Percentiles rank a stretch among this genome's conserved stretches.
These are phyloP conservation scores for Boletus speciosus DNA, from an alignment of 768 basidiomycete genomes.

Conservation along the genomic window DNA sequence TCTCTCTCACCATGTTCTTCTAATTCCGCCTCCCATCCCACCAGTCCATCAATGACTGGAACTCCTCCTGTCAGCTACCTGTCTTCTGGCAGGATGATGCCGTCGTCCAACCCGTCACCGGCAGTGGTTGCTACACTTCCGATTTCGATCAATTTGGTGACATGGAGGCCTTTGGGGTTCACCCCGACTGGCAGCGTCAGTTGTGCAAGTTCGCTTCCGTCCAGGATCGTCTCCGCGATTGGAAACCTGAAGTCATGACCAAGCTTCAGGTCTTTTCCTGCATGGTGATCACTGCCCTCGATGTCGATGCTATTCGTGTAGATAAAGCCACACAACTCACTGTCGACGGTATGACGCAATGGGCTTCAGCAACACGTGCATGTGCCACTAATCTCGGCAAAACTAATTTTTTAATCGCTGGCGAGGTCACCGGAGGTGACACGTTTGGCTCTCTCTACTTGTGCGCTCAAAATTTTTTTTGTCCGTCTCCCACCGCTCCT, in stretches of 20 bases:
- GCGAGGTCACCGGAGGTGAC: slow-evolving; percentile 94
- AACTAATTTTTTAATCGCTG: slow-evolving; percentile 85
- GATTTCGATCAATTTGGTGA: slow-evolving; percentile 97
- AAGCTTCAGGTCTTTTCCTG: slow-evolving; percentile 80
- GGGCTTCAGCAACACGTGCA: slow-evolving; percentile 68
- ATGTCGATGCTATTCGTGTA: slow-evolving; percentile 92
- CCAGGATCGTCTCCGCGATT: slow-evolving; percentile 93
- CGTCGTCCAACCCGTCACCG: slow-evolving; percentile 45
- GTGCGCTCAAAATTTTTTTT: slow-evolving; percentile 39
- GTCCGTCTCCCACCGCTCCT: background rate
- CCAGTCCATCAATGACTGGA: slow-evolving; percentile 66
- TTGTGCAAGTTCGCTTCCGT: slow-evolving; percentile 94
- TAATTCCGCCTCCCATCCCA: background rate
- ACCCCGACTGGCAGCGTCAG: slow-evolving; percentile 92
- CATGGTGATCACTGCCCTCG: slow-evolving; percentile 82
- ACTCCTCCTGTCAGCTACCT: slow-evolving; percentile 72
- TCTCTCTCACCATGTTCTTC: background rate
- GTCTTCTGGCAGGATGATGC: slow-evolving; percentile 81
- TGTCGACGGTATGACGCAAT: slow-evolving; percentile 71
- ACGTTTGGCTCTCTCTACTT: slow-evolving; percentile 84
- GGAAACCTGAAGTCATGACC: slow-evolving; percentile 74
- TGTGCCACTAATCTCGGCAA: slow-evolving; percentile 76
- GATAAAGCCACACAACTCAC: slow-evolving; percentile 94
- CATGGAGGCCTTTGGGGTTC: slow-evolving; percentile 97
- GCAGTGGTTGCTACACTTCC: slow-evolving; percentile 70